Conservation (phyloP, 176 grass and related monocot genomes). For the Dactylis glomerata region DNA sequence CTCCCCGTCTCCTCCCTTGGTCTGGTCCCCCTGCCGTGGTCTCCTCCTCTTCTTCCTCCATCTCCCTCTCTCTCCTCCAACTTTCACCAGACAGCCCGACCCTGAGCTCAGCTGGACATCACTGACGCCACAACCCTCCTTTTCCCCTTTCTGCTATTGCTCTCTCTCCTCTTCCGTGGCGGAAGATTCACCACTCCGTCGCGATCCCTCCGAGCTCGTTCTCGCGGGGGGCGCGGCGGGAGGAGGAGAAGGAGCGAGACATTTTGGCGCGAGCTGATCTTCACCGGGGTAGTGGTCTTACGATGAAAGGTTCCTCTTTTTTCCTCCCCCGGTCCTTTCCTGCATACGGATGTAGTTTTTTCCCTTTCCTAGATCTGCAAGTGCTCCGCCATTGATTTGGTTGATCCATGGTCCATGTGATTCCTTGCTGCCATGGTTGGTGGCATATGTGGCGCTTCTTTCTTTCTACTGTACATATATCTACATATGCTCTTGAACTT, state of each 20-base stretch:
- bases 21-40: constrained; percentile 13
- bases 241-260: background rate
- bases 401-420: background rate
- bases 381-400: background rate
- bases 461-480: background rate
- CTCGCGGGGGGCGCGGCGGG: background rate
- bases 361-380: constrained; percentile 4
- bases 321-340: background rate
- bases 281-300: background rate
- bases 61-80: background rate
- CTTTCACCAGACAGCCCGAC: background rate
- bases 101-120: constrained; percentile 22
- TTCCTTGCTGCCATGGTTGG: background rate
- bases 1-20: background rate
- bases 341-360: background rate
- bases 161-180: background rate
- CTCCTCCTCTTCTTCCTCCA: background rate
- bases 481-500: background rate
- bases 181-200: background rate
- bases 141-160: background rate
- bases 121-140: background rate
- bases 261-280: background rate
- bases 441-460: background rate
- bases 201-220: background rate
- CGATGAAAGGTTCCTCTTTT: constrained; percentile 1